Evolutionary conservation across 345 rosid species (phyloP).

Genomic region (Bruguiera sexangula): DNA sequence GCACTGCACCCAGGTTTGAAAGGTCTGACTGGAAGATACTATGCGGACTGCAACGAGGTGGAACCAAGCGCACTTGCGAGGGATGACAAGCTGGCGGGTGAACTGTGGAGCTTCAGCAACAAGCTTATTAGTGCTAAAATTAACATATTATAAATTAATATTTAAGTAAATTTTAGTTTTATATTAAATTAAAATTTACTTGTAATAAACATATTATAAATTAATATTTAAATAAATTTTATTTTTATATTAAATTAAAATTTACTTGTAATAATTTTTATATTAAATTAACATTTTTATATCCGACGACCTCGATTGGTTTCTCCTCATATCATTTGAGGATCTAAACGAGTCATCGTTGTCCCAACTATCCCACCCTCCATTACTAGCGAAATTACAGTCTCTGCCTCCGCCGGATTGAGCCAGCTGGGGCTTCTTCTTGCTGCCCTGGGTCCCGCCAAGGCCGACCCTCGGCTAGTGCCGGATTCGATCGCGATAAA

Average conservation of each 20-base stretch:
- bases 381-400: slow-evolving; percentile 26
- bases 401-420: slow-evolving; percentile 34
- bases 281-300: too few relatives aligned
- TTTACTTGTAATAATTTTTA: too few relatives aligned
- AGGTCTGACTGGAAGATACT: slow-evolving; percentile 74
- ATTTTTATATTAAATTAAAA: too few relatives aligned
- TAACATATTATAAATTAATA: too few relatives aligned
- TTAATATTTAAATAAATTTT: too few relatives aligned
- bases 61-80: slow-evolving; percentile 45
- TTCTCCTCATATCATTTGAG: slow-evolving; percentile 63
- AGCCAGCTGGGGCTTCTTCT: slow-evolving; percentile 55
- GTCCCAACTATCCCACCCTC: slow-evolving; percentile 96
- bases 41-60: too few relatives aligned
- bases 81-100: slow-evolving; percentile 48
- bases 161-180: too few relatives aligned
- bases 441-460: slow-evolving; percentile 73
- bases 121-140: too few relatives aligned
- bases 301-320: slow-evolving; percentile 74
- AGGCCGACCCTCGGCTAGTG: slow-evolving; percentile 70
- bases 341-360: slow-evolving; percentile 63
- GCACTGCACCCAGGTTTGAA: slow-evolving; percentile 69
- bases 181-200: too few relatives aligned
- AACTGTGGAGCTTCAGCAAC: slow-evolving; percentile 66
- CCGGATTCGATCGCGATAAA: slow-evolving; percentile 85
- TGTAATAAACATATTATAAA: too few relatives aligned